Conservation (phyloP, 2,329 filamentous ascomycete species). For the Fusarium hostae region DNA sequence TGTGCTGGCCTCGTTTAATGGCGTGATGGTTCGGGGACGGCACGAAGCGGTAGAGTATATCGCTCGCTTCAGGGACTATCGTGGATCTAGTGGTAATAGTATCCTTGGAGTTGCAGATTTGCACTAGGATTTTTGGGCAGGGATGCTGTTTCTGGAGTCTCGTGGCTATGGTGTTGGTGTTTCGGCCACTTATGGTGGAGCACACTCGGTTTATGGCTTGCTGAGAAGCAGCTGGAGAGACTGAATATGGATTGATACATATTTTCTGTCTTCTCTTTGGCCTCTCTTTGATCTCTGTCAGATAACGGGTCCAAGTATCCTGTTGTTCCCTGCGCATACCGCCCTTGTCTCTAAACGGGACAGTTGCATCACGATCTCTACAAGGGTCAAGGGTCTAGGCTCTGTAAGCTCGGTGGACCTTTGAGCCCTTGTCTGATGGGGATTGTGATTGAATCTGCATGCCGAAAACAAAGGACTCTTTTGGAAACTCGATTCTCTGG, state of each 20-base stretch:
- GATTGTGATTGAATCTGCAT: conserved; percentile 2
- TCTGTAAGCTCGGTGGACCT: not conserved
- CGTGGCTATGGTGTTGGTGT: not conserved
- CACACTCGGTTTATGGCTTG: not conserved
- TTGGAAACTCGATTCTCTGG: not conserved
- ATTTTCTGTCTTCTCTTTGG: not conserved
- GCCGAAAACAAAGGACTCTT: not conserved
- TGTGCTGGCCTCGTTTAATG: not conserved
- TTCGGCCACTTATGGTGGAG: not conserved
- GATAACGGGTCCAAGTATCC: not conserved
- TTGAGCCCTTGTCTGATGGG: not conserved
- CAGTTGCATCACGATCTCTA: conserved; percentile 6
- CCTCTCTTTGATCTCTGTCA: conserved; percentile 7
- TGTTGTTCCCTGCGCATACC: not conserved
- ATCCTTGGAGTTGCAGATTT: conserved; percentile 32
- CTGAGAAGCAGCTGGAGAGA: conserved; percentile 9
- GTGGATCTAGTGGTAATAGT: conserved; percentile 13
- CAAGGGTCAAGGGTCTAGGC: conserved; percentile 20
- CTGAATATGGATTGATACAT: not conserved
- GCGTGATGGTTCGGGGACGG: conserved; percentile 3
- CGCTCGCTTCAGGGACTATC: conserved; percentile 27
- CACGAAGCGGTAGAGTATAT: not conserved
- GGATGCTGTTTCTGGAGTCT: conserved; percentile 4
- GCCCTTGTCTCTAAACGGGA: conserved; percentile 4
- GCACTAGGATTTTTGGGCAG: conserved; percentile 7